Conservation (phyloP, 1,139 yeast genomes). For the Geotrichum australiense region DNA sequence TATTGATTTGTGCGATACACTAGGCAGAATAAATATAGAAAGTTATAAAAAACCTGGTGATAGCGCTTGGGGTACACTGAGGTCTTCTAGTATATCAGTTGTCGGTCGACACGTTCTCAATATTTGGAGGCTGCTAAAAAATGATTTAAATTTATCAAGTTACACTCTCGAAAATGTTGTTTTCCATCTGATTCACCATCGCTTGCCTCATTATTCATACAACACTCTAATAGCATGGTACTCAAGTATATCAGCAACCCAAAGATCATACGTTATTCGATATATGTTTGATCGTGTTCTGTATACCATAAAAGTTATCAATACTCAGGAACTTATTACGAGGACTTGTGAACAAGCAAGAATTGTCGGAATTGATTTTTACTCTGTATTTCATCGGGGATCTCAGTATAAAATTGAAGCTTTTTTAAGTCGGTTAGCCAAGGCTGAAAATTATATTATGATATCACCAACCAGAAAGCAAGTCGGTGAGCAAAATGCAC, state of each 20-base stretch:
- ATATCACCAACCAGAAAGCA: slow-evolving; percentile 76
- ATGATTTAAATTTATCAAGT: slow-evolving; percentile 54
- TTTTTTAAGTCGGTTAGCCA: slow-evolving; percentile 62
- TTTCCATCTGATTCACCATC: slow-evolving; percentile 55
- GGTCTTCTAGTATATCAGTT: slow-evolving; percentile 60
- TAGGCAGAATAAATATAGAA: slow-evolving; percentile 38
- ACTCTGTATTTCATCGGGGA: slow-evolving; percentile 81
- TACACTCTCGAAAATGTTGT: slow-evolving; percentile 75
- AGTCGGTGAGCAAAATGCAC: slow-evolving; percentile 77
- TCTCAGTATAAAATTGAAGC: slow-evolving; percentile 94
- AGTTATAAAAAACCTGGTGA: slow-evolving; percentile 48
- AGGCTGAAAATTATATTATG: slow-evolving; percentile 63
- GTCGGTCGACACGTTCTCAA: slow-evolving; percentile 80
- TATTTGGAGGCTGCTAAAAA: slow-evolving; percentile 70
- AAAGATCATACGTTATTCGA: slow-evolving; percentile 38
- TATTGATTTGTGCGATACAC: slow-evolving; percentile 45
- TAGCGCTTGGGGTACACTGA: slow-evolving; percentile 68
- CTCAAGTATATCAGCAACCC: slow-evolving; percentile 22
- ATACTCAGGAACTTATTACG: slow-evolving; percentile 58
- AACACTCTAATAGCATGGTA: slow-evolving; percentile 50
- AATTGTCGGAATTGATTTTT: slow-evolving; percentile 80
- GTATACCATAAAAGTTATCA: slow-evolving; percentile 46
- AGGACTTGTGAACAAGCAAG: slow-evolving; percentile 80
- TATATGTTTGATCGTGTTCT: slow-evolving; percentile 50
- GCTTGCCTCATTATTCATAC: slow-evolving; percentile 57